Conservation (phyloP, 768 basidiomycete species). For the Russula virescens region DNA sequence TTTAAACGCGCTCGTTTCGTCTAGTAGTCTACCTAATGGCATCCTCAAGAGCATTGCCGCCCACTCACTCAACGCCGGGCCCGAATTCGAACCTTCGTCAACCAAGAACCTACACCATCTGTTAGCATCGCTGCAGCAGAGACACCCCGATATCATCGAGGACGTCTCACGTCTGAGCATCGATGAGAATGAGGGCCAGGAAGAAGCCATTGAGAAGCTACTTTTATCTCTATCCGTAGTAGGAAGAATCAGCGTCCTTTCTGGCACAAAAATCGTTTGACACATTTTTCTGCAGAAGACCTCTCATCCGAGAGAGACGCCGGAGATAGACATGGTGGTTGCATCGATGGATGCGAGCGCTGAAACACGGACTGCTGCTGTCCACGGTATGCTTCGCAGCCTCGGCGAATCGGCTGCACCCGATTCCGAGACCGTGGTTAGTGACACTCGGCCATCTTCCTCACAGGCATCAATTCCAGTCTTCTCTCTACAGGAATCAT, state of each 20-base stretch:
- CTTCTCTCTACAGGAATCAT: constrained; percentile 39
- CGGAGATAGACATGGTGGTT: constrained; percentile 37
- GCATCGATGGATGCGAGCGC: constrained; percentile 59
- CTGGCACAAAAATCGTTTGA: not conserved
- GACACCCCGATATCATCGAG: constrained; percentile 49
- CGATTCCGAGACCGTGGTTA: constrained; percentile 41
- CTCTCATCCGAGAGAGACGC: constrained; percentile 4
- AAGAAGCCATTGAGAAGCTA: constrained; percentile 47
- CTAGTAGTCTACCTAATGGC: not conserved
- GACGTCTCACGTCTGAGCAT: constrained; percentile 36
- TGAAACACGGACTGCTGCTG: constrained; percentile 52
- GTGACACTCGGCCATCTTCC: constrained; percentile 16
- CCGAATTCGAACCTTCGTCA: constrained; percentile 5
- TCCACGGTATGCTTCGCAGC: constrained; percentile 48
- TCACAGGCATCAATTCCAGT: not conserved
- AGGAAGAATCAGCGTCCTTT: constrained; percentile 17
- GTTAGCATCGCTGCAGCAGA: constrained; percentile 58
- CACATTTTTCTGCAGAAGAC: constrained; percentile 9
- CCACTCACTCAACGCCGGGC: constrained; percentile 19
- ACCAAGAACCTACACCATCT: constrained; percentile 29
- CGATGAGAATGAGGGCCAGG: constrained; percentile 29
- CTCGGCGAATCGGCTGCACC: constrained; percentile 29
- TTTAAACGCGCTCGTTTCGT: constrained; percentile 4
- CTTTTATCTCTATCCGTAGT: constrained; percentile 56
- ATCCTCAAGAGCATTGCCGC: constrained; percentile 14